phyloP scores from a whole-genome alignment of 257 asterid species.

The Petunia secreta region DNA sequence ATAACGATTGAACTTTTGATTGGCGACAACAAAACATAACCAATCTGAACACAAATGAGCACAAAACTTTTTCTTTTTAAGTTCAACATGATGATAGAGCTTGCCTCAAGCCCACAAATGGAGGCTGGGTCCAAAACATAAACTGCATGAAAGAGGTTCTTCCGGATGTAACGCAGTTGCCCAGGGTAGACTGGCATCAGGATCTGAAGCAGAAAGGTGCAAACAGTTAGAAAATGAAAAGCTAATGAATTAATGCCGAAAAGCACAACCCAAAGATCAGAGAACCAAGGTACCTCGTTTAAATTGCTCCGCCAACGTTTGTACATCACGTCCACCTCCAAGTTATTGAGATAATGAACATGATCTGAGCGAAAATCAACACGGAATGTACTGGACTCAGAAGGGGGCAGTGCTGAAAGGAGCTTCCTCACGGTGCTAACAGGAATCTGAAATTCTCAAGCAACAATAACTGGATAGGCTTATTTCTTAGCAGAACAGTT shows the following conservation, averaged over 20 bases:
- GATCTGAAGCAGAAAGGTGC: conserved; percentile 52
- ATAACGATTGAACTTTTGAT: not conserved
- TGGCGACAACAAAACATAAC: conserved; percentile 6
- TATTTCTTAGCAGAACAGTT: not conserved
- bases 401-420: conserved; percentile 84
- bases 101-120: conserved; percentile 86
- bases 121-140: conserved; percentile 91
- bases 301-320: conserved; percentile 95
- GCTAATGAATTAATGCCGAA: not conserved
- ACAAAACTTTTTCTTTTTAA: conserved; percentile 23
- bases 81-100: conserved; percentile 32
- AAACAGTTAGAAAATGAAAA: conserved; percentile 20
- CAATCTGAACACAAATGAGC: conserved; percentile 34
- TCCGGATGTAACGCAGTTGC: conserved; percentile 95
- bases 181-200: conserved; percentile 99
- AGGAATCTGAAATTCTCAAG: conserved; percentile 66
- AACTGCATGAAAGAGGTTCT: conserved; percentile 93
- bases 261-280: conserved; percentile 23
- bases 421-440: conserved; percentile 70
- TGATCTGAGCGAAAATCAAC: conserved; percentile 90
- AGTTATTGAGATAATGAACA: conserved; percentile 90
- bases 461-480: conserved; percentile 7
- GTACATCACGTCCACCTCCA: conserved; percentile 92
- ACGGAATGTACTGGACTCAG: conserved; percentile 74
- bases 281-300: conserved; percentile 65